Percentiles rank a stretch among this genome's conserved stretches.
Conservation (phyloP, 2,329 filamentous ascomycete genomes). For the Ambrosiella xylebori region DNA sequence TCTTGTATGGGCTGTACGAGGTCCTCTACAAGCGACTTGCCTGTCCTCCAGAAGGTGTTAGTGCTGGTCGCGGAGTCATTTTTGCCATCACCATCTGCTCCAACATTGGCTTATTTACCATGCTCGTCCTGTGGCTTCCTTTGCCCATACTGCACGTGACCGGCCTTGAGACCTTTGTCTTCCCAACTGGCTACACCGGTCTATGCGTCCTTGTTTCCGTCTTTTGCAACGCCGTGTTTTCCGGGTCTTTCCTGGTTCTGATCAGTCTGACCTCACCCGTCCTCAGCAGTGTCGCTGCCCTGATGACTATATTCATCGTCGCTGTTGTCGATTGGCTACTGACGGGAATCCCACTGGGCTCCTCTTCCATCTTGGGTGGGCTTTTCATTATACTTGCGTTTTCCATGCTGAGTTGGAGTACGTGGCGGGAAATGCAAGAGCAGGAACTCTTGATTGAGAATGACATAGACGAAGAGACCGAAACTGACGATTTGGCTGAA, state of each 20-base stretch:
- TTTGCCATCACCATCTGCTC: conserved; percentile 89
- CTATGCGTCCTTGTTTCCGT: conserved; percentile 68
- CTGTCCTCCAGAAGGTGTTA: conserved; percentile 79
- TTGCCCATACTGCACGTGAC: conserved; percentile 65
- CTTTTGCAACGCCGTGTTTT: conserved; percentile 77
- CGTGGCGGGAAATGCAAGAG: conserved; percentile 83
- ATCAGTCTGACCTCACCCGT: conserved; percentile 89
- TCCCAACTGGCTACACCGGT: conserved; percentile 62
- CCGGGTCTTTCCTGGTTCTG: conserved; percentile 78
- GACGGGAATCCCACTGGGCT: conserved; percentile 58
- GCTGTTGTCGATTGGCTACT: conserved; percentile 79
- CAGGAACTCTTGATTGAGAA: conserved; percentile 48
- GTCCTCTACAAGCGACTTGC: conserved; percentile 88
- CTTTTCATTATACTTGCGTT: conserved; percentile 79
- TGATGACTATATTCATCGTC: conserved; percentile 93
- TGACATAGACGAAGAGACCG: conserved; percentile 26
- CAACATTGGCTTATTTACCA: conserved; percentile 71
- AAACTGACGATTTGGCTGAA: conserved; percentile 9
- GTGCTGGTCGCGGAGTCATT: conserved; percentile 74
- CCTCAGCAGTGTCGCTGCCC: conserved; percentile 74
- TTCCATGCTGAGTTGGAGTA: conserved; percentile 72
- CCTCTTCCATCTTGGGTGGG: conserved; percentile 66
- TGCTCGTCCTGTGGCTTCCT: conserved; percentile 80
- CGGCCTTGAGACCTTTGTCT: conserved; percentile 65
- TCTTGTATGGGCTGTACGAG: conserved; percentile 93